Evolutionary conservation across 441 rosid species (phyloP).

Genomic region (Mallotus japonicus): DNA sequence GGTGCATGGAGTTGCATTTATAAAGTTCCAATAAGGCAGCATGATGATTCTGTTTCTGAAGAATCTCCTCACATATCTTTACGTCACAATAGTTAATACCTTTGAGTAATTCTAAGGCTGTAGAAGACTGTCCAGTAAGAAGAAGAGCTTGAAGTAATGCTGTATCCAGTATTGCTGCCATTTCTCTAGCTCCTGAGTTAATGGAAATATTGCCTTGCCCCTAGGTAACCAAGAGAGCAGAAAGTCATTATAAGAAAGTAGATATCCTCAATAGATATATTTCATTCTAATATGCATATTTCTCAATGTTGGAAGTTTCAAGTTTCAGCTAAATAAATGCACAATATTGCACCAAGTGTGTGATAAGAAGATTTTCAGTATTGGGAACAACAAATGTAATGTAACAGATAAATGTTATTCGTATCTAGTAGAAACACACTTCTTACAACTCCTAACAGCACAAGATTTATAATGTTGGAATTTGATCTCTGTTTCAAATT

Average conservation of each 20-base stretch:
- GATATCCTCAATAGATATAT: background rate
- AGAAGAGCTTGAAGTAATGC: conserved; percentile 92
- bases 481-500: background rate
- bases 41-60: conserved; percentile 60
- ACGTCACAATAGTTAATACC: conserved; percentile 85
- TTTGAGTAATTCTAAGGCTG: conserved; percentile 72
- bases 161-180: conserved; percentile 90
- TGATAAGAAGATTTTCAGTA: background rate
- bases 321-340: background rate
- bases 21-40: conserved; percentile 78
- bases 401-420: background rate
- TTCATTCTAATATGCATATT: background rate
- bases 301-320: background rate
- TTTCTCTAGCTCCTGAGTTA: conserved; percentile 94
- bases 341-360: background rate
- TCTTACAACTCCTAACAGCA: background rate
- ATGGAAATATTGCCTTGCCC: conserved; percentile 62
- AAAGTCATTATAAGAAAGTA: conserved; percentile 16
- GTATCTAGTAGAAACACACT: conserved; percentile 1
- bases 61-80: conserved; percentile 84
- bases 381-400: background rate
- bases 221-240: conserved; percentile 36
- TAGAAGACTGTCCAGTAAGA: conserved; percentile 83
- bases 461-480: background rate
- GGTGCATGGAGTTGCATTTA: conserved; percentile 84